phyloP scores from a whole-genome alignment of 495 filamentous ascomycete genomes.

The Glarea lozoyensis region DNA sequence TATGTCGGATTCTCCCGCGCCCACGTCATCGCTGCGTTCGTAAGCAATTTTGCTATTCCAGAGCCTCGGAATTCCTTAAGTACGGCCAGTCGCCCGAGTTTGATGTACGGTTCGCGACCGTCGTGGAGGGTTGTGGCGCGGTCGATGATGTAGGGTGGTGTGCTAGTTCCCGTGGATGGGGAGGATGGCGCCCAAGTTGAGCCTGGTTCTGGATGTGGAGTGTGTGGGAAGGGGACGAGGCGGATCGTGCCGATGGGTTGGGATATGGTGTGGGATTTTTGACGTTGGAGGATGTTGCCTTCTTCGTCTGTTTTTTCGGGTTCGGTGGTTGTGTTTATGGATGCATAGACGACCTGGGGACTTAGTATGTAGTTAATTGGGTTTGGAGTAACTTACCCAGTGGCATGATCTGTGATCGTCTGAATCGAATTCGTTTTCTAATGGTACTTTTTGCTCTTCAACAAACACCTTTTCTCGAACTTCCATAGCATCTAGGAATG shows the following conservation, averaged over 20 bases:
- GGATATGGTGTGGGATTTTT: slow-evolving; percentile 26
- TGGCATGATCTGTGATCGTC: slow-evolving; percentile 75
- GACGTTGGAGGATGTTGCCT: slow-evolving; percentile 16
- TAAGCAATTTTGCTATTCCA: slow-evolving; percentile 52
- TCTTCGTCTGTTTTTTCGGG: slow-evolving; percentile 25
- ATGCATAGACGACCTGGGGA: slow-evolving; percentile 51
- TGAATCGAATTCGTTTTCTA: slow-evolving; percentile 63
- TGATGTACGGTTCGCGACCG: slow-evolving; percentile 62
- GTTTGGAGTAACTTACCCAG: slow-evolving; percentile 38
- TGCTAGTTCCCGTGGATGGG: slow-evolving; percentile 3
- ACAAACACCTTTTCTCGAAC: slow-evolving; percentile 75
- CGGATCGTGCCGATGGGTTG: slow-evolving; percentile 65
- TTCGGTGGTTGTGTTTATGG: slow-evolving; percentile 19
- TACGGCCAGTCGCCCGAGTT: slow-evolving; percentile 69
- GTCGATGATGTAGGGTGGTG: slow-evolving; percentile 28
- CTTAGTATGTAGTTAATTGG: not conserved
- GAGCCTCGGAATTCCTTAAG: slow-evolving; percentile 49
- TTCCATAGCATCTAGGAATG: slow-evolving; percentile 69
- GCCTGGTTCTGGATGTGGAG: slow-evolving; percentile 44
- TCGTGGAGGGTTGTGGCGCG: slow-evolving; percentile 38
- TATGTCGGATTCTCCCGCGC: slow-evolving; percentile 38
- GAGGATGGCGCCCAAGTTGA: slow-evolving; percentile 20
- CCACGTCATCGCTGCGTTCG: slow-evolving; percentile 55
- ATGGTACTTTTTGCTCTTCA: slow-evolving; percentile 58
- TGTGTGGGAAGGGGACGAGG: slow-evolving; percentile 68